Evolutionary conservation across 805 yeast genomes (phyloP).

Genomic region (Candida lessepsii): DNA sequence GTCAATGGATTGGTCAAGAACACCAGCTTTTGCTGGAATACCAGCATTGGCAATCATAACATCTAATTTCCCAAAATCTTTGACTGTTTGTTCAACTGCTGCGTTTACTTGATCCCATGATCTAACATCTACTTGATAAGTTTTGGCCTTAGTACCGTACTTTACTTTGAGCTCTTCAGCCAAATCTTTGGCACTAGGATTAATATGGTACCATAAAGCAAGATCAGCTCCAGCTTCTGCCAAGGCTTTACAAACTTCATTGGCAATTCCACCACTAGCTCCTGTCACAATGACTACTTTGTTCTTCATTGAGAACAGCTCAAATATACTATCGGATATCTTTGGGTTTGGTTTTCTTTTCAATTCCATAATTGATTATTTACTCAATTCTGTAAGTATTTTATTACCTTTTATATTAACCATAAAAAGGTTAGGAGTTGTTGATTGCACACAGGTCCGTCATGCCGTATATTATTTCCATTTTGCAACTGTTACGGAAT

Average conservation of each 20-base stretch:
- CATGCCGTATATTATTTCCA: no score
- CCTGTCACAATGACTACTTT: constrained; percentile 39
- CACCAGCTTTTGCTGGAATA: constrained; percentile 44
- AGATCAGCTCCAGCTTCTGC: constrained; percentile 40
- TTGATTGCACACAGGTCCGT: background rate
- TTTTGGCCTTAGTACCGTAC: constrained; percentile 28
- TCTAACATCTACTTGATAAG: constrained; percentile 37
- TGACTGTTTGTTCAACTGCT: constrained; percentile 28
- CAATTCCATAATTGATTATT: constrained; percentile 7
- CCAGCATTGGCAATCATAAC: constrained; percentile 49
- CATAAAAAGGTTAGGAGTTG: background rate
- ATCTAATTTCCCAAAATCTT: constrained; percentile 39
- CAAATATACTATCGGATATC: constrained; percentile 26
- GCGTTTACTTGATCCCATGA: constrained; percentile 34
- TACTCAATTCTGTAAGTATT: background rate
- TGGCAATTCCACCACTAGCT: constrained; percentile 39
- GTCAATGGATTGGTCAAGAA: constrained; percentile 43
- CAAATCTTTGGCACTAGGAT: constrained; percentile 25
- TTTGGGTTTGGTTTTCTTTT: constrained; percentile 24
- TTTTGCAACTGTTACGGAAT: constrained; percentile 1
- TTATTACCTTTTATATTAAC: background rate
- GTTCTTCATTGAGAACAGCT: constrained; percentile 29
- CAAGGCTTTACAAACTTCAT: constrained; percentile 34
- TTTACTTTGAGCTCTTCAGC: constrained; percentile 17
- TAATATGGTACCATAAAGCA: constrained; percentile 34